Conservation (phyloP, 179 eudicot genomes). For the Camellia oleifera region DNA sequence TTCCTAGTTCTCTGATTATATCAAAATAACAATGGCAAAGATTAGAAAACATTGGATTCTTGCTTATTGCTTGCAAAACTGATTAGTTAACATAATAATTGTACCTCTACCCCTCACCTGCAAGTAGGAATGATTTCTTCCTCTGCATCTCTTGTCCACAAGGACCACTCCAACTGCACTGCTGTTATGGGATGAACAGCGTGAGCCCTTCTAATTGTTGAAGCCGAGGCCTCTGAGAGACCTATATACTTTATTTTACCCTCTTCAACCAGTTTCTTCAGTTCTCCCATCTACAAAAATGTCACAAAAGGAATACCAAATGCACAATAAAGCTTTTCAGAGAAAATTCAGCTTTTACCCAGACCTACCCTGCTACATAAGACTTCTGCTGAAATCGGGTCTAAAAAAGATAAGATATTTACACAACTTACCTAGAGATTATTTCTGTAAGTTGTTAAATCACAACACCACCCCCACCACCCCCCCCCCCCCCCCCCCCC, state of each 20-base stretch:
- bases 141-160: conserved; percentile 54
- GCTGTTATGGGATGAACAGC: conserved; percentile 49
- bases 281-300: conserved; percentile 33
- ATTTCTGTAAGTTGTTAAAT: no score
- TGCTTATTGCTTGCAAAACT: neutral
- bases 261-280: conserved; percentile 43
- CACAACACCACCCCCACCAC: no score
- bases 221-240: conserved; percentile 43
- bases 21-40: neutral
- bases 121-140: conserved; percentile 54
- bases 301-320: no score
- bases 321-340: no score
- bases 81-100: neutral
- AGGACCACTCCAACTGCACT: conserved; percentile 55
- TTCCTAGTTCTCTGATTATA: neutral
- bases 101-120: conserved; percentile 24
- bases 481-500: no score
- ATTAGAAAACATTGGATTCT: no score
- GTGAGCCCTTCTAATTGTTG: neutral
- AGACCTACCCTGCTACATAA: no score
- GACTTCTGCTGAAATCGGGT: no score
- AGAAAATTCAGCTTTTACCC: no score
- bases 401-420: no score
- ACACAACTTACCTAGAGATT: no score
- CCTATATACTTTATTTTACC: conserved; percentile 49